Evolutionary conservation across 495 filamentous ascomycete genomes (phyloP).

Genomic region (Xylaria castorea): DNA sequence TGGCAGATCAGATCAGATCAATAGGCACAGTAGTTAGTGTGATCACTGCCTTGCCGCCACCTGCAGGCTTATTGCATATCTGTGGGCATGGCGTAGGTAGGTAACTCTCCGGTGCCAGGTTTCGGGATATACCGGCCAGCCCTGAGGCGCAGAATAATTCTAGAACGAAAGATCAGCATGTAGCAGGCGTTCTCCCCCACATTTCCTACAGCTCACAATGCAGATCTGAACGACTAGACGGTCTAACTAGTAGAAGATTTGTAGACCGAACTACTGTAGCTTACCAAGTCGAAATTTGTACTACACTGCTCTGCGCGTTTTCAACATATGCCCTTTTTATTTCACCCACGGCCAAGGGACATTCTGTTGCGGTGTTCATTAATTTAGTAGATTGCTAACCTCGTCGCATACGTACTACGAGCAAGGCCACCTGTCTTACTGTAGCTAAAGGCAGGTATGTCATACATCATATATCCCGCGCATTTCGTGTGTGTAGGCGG

Average conservation of each 20-base stretch:
- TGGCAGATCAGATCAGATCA: background rate
- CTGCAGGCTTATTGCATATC: background rate
- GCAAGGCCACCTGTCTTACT: background rate
- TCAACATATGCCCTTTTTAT: background rate
- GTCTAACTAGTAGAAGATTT: too few species aligned
- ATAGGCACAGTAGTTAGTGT: background rate
- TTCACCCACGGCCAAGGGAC: background rate
- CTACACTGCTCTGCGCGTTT: background rate
- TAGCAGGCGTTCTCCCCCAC: background rate
- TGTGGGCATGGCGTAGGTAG: background rate
- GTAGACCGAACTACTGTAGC: background rate
- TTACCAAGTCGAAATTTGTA: background rate
- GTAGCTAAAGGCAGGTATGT: background rate
- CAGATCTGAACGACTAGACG: background rate
- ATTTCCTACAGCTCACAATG: background rate
- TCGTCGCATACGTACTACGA: background rate
- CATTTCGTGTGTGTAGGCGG: background rate
- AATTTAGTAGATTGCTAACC: background rate
- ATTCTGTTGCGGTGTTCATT: background rate
- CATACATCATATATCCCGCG: background rate
- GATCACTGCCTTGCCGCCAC: background rate
- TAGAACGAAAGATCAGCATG: conserved; percentile 7
- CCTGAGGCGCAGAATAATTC: conserved; percentile 2
- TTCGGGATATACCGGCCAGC: background rate
- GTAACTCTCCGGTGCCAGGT: conserved; percentile 3